These are phyloP conservation scores for Kwoniella mangroviensis DNA, from an alignment of 768 basidiomycete species.

Conservation along the genomic window DNA sequence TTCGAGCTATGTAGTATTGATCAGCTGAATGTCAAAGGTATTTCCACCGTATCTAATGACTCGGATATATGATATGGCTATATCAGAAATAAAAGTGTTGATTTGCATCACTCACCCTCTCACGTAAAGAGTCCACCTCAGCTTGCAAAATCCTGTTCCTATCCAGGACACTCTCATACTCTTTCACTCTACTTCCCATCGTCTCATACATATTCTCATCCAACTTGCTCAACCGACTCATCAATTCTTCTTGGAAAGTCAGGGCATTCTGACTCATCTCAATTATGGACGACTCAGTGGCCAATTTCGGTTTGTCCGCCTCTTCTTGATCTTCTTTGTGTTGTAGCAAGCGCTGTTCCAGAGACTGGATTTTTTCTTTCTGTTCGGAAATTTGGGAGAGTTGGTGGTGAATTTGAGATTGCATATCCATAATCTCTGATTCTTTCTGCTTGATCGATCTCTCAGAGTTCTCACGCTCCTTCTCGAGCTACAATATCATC, in stretches of 20 bases:
- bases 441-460: not conserved
- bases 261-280: conserved; percentile 12
- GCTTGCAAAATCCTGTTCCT: conserved; percentile 20
- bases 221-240: conserved; percentile 13
- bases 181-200: conserved; percentile 26
- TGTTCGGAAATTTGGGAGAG: not conserved
- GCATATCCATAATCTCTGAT: conserved; percentile 8
- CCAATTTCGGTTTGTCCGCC: conserved; percentile 1
- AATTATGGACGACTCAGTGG: not conserved
- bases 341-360: not conserved
- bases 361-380: not conserved
- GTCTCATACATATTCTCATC: conserved; percentile 29
- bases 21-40: not conserved
- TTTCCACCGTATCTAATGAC: too few species aligned
- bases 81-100: too few species aligned
- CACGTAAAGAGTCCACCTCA: conserved; percentile 20
- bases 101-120: conserved; percentile 11
- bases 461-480: not conserved
- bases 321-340: not conserved
- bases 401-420: conserved; percentile 9
- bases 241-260: conserved; percentile 15
- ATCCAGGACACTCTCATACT: conserved; percentile 26
- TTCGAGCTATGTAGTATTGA: conserved; percentile 4
- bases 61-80: too few species aligned
- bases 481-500: conserved; percentile 3